Base-by-base conservation (phyloP, 139 green algal genomes). In the Chlamydomonas incerta region DNA sequence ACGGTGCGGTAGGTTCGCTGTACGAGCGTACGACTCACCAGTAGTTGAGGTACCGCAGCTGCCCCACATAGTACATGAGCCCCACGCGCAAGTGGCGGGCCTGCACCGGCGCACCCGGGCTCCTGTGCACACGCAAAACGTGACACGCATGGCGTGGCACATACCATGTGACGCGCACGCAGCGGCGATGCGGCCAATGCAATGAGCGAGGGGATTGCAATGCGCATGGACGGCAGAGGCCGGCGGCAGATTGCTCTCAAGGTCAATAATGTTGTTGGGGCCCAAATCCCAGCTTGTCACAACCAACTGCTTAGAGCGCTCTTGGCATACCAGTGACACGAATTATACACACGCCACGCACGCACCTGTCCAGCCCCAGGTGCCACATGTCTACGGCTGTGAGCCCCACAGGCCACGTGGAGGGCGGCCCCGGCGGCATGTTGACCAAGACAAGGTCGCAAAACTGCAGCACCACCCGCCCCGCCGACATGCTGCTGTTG, bases 401-500 rank as follows among this genome's bases (percentile, higher is more conserved):
- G 14, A 82, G 28, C 23, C 74, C 60, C 15, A n/a, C 4, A 0
- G 74, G 74, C 74, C 74, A 82, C 0, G 74, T 72, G 58, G 13
- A 41, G 5, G 15, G 58, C 9, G 58, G 74, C 9, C 74, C 74
- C 24, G 26, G 10, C 11, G 74, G 74, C 26, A 72, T 28, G 34
- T 82, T 82, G 31, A 82, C 74, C 8, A 82, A 11, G 11, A 13
- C 37, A 37, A 82, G 6, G 35, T 82, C 74, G 3, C 58, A 35
- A 13, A 71, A 46, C 35, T 35, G 46, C 74, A 82, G 24, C 2
- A 68, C 58, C 23, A 70, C 74, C n/a, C n/a, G n/a, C n/a, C n/a
- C n/a, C n/a, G n/a, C n/a, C n/a, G n/a, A n/a, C n/a, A n/a, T n/a
- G n/a, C n/a, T n/a, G n/a, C n/a, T n/a, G 11, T 67, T 2, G 29